Base-by-base conservation (phyloP, 495 filamentous ascomycete genomes). In the Xylaria longipes region DNA sequence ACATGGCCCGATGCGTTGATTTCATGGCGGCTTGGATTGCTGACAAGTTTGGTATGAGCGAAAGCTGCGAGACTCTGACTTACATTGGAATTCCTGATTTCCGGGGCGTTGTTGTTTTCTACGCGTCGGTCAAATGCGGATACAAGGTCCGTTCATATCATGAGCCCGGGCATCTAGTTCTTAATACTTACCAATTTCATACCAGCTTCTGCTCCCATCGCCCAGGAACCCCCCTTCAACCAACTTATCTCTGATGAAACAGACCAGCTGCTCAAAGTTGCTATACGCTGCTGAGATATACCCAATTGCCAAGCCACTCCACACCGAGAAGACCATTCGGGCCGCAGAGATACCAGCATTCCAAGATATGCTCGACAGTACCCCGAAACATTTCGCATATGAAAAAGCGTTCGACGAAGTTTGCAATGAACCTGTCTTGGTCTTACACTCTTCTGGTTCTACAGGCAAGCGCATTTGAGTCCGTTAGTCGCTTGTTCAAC, bases 371-470 rank as follows among this genome's bases (percentile, higher is more conserved):
- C 65, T 80, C 17, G 37, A 31, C 9, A 65, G 48, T 27, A 37
- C 37, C 9, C 25, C 50, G 1, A 6, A 37, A 14, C 17, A 33
- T 25, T 75, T 69, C 64, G 29, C 68, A 56, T 75, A 74, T 64
- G 52, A 72, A 15, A 68, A 43, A 22, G 41, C 7, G 15, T 72
- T 68, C 69, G 73, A 69, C 25, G 45, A 64, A 27, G 48, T 31
- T 1, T 22, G 17, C 37, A 69, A 83, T 35, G 74, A 83, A 1
- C 77, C 76, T 1, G 73, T 77, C 3, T 64, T 84, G 6, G 78
- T 85, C 35, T 76, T 87, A 31, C 87, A 88, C 69, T 86, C 86
- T 14, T 86, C 84, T 2, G 87, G 87, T 8, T 83, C 84, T 27
- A 87, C n/a, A n/a, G n/a, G n/a, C n/a, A n/a, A n/a, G n/a, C n/a